Conservation (phyloP, 306 rosid genomes). For the Cucumis cinereus region DNA sequence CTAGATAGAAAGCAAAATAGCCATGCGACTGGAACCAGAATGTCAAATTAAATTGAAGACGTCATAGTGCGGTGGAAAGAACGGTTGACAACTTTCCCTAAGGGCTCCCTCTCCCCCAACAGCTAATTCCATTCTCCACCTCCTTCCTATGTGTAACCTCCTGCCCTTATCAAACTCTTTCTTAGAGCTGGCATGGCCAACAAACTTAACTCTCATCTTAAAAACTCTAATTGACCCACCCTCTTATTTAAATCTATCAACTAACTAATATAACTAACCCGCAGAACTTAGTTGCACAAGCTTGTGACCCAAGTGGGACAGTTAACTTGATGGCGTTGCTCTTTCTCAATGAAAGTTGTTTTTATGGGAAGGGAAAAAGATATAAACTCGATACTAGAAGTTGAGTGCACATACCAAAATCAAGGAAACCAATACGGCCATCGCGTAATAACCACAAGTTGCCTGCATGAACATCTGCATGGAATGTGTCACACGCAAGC, state of each 20-base stretch:
- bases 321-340: too few relatives aligned
- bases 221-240: background rate
- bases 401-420: constrained; percentile 57
- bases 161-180: background rate
- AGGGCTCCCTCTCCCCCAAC: background rate
- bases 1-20: background rate
- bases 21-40: background rate
- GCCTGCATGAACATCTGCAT: constrained; percentile 96
- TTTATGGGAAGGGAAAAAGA: too few relatives aligned
- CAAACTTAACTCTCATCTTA: background rate
- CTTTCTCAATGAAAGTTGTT: too few relatives aligned
- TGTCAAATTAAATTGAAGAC: background rate
- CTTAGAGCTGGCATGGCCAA: background rate
- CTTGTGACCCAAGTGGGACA: too few relatives aligned
- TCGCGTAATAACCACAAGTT: constrained; percentile 88
- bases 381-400: constrained; percentile 1
- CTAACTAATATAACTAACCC: background rate
- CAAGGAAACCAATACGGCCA: constrained; percentile 96
- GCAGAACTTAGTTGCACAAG: too few relatives aligned
- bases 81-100: background rate
- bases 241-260: background rate
- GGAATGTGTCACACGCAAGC: constrained; percentile 95
- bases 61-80: background rate
- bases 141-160: background rate
- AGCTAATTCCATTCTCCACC: background rate